Conservation (phyloP, 2,329 filamentous ascomycete species). For the Aspergillus clavatus region DNA sequence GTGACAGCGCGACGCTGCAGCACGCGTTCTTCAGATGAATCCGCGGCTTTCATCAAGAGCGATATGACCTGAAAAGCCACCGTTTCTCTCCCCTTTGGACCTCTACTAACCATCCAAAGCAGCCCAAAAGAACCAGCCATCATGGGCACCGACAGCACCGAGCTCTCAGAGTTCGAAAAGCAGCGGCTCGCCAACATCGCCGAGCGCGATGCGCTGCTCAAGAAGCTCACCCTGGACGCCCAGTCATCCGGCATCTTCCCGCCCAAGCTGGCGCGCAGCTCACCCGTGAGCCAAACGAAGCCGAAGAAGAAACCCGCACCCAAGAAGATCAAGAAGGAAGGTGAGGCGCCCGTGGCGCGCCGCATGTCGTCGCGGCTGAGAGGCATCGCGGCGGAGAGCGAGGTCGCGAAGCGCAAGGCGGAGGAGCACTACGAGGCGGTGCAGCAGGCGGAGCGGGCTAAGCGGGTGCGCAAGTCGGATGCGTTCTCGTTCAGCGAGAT, state of each 20-base stretch:
- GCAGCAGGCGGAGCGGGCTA: slow-evolving; percentile 55
- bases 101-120: too few relatives aligned
- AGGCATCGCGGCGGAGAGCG: slow-evolving; percentile 62
- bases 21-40: slow-evolving; percentile 9
- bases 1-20: slow-evolving; percentile 19
- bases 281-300: slow-evolving; percentile 45
- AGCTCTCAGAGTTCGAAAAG: slow-evolving; percentile 80
- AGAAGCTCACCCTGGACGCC: slow-evolving; percentile 65
- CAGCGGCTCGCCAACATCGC: slow-evolving; percentile 81
- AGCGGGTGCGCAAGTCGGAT: slow-evolving; percentile 60
- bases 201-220: slow-evolving; percentile 75
- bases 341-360: slow-evolving; percentile 51
- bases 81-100: too few relatives aligned
- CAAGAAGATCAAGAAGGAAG: slow-evolving; percentile 59
- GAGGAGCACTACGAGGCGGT: slow-evolving; percentile 58
- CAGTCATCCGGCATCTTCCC: slow-evolving; percentile 64
- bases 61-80: neutral
- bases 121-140: slow-evolving; percentile 13
- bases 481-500: slow-evolving; percentile 71
- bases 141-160: slow-evolving; percentile 33
- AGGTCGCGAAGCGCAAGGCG: slow-evolving; percentile 63
- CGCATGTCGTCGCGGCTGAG: slow-evolving; percentile 59
- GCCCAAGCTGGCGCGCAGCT: slow-evolving; percentile 47
- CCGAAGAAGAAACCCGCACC: slow-evolving; percentile 45
- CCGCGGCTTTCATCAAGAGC: neutral